These are phyloP conservation scores for Mycena crocata DNA, from an alignment of 768 basidiomycete genomes.

Conservation along the genomic window DNA sequence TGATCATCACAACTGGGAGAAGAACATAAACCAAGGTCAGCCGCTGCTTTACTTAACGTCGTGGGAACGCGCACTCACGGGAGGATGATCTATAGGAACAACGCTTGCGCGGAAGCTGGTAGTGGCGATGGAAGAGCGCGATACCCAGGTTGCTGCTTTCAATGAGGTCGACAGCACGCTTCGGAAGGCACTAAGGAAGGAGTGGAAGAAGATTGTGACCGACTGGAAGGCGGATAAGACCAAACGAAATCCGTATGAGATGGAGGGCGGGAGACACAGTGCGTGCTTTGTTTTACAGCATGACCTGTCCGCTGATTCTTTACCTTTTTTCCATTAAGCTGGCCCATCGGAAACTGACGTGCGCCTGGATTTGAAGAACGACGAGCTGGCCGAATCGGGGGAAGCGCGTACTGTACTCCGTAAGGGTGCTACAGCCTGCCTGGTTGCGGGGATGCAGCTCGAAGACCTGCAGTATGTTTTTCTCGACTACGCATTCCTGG, in stretches of 20 bases:
- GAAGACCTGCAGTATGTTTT: constrained; percentile 17
- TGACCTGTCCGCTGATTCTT: background rate
- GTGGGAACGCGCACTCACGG: background rate
- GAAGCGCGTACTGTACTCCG: background rate
- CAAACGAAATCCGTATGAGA: constrained; percentile 6
- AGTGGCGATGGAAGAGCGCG: constrained; percentile 12
- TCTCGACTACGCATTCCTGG: too few species aligned
- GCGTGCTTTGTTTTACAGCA: background rate
- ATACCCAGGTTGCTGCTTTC: background rate
- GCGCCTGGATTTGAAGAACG: constrained; percentile 8
- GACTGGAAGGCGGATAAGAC: constrained; percentile 6
- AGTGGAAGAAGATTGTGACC: background rate
- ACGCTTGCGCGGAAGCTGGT: constrained; percentile 7
- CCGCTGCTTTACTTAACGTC: background rate
- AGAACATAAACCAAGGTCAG: constrained; percentile 20
- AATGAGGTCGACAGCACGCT: background rate
- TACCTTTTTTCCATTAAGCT: too few species aligned
- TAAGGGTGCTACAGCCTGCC: constrained; percentile 1
- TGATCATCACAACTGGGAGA: too few species aligned
- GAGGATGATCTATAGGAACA: background rate
- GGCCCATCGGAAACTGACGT: constrained; percentile 12
- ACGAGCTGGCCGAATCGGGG: background rate
- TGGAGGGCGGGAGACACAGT: background rate
- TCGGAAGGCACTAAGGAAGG: background rate
- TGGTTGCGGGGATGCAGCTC: constrained; percentile 11